These are phyloP conservation scores for Paramecium sonneborni DNA, from an alignment of 73 alveolate species.

Conservation along the genomic window DNA sequence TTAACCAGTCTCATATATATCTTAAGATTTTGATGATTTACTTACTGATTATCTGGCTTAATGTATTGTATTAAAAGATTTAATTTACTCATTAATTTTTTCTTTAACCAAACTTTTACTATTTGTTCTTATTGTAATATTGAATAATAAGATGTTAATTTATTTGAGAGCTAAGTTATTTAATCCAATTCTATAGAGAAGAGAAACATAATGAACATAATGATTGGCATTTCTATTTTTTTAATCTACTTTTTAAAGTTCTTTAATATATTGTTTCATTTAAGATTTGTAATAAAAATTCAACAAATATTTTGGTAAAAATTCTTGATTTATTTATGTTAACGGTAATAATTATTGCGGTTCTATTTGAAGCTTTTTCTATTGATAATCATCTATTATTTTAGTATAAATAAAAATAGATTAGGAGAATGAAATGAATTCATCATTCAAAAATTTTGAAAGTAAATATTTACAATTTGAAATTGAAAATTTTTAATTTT, in stretches of 20 bases:
- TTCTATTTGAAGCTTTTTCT: background rate
- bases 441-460: background rate
- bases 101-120: background rate
- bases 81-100: background rate
- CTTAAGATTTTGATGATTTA: slow-evolving; percentile 22
- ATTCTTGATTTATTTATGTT: background rate
- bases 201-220: background rate
- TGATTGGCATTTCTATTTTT: background rate
- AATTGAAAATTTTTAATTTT: background rate
- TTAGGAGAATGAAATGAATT: background rate
- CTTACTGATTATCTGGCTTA: background rate
- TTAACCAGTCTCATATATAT: background rate
- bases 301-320: background rate
- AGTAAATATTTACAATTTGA: background rate
- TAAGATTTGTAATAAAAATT: background rate
- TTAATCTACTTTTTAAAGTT: background rate
- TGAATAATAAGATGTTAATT: background rate
- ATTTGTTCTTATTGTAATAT: background rate
- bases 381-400: background rate
- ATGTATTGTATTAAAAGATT: background rate
- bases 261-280: background rate
- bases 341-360: background rate
- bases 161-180: background rate
- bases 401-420: background rate
- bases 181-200: slow-evolving; percentile 4